A percentile compares a stretch with the other conserved stretches of the same genome.
phyloP scores from a whole-genome alignment of 2,329 filamentous ascomycete species.

The Thelonectria rubi region DNA sequence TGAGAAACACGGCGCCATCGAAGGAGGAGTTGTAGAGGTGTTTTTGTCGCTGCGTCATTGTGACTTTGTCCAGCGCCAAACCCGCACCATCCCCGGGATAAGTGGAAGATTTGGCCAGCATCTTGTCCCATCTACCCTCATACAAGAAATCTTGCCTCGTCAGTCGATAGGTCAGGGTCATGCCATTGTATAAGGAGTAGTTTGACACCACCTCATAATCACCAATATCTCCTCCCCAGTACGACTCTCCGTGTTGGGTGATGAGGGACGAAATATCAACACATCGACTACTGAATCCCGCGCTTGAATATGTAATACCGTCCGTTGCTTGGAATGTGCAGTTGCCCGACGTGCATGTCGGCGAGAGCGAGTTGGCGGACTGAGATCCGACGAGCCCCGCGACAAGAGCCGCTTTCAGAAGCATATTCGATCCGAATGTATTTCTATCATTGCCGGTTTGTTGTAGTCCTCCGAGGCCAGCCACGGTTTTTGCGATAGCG shows the following conservation, averaged over 20 bases:
- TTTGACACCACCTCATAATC: no score
- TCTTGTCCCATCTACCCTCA: no score
- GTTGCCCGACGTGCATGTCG: background rate
- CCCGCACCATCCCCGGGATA: no score
- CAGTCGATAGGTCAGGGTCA: no score
- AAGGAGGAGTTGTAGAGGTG: no score
- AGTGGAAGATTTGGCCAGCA: no score
- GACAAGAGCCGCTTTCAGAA: background rate
- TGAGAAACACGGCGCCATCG: no score
- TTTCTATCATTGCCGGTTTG: background rate
- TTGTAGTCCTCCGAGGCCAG: background rate
- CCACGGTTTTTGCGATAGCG: background rate
- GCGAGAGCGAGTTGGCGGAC: background rate
- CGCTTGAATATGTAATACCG: background rate
- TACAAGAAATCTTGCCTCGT: no score
- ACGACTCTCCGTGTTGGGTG: background rate
- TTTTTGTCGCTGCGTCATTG: no score
- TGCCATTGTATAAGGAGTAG: no score
- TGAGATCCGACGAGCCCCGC: background rate
- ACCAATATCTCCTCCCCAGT: no score
- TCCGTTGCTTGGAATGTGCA: background rate
- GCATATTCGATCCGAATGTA: background rate
- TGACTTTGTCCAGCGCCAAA: no score
- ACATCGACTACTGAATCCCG: background rate
- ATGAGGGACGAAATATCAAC: background rate